Base-by-base conservation (phyloP, 306 rosid species). In the Lotus japonicus region DNA sequence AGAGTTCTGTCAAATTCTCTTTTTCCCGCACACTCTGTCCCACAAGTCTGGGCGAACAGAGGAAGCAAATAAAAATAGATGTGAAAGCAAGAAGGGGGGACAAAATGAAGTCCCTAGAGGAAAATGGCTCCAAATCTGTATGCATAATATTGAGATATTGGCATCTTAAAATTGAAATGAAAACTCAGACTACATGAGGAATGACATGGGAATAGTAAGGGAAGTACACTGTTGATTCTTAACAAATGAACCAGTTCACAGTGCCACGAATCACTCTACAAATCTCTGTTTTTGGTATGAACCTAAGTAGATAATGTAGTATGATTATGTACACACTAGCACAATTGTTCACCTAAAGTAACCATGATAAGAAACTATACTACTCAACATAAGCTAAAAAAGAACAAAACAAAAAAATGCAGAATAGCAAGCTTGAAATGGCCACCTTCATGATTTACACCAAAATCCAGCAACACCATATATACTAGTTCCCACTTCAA, bases 361-460 rank as follows among this genome's bases (percentile, higher is more conserved):
- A 54, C 62, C 66, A 58, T 74, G 67, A 62, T 62, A 74, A 74
- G 54, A 79, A 13, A 56, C 18, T 56, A 45, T 11, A 67, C 35
- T 14, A 54, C 7, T 16, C 42, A 51, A 63, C 67, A 64, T 49
- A 64, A 39, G 35, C 38, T 12, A 31, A 15, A 45, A 13, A 31
- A 15, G 33, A 13, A 31, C 0, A 0, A 6, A 68, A 60, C 19
- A 0, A 44, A 2, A 36, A 31, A 31, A 6, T 5, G 9, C 53
- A 56, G 56, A 33, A 38, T 36, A 15, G 38, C n/a, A 26, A 71
- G 52, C n/a, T 21, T 28, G 61, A 56, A 15, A 49, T 64, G 72
- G 43, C 64, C 50, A 50, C 62, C 57, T 36, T 79, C 63, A 9
- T 53, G 41, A 67, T 73, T 52, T 79, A 72, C 79, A 72, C 63